A percentile compares a stretch with the other conserved stretches of the same genome.
phyloP scores from a whole-genome alignment of 306 rosid genomes.

The Gillenia trifoliata region DNA sequence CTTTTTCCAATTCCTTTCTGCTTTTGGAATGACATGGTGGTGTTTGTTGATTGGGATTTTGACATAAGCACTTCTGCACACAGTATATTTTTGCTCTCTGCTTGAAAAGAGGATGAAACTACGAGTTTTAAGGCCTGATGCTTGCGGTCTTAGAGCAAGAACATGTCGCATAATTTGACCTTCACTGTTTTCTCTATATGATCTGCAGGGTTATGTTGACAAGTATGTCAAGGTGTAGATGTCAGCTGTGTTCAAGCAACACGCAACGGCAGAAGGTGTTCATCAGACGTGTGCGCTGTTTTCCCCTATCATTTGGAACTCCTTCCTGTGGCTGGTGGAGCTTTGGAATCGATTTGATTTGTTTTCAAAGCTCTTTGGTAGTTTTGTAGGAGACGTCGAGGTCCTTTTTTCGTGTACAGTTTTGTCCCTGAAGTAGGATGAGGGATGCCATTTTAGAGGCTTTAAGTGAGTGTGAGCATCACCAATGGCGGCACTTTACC shows the following conservation, averaged over 20 bases:
- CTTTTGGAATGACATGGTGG: neutral
- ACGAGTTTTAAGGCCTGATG: neutral
- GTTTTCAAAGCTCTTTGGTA: no score
- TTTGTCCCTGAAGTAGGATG: no score
- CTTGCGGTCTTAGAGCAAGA: neutral
- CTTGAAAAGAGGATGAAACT: neutral
- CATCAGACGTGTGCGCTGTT: no score
- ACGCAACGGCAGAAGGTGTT: neutral
- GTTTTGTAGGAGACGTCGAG: no score
- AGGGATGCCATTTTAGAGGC: no score
- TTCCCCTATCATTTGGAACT: no score
- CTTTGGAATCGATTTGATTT: no score
- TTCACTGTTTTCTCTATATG: neutral
- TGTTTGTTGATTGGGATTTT: slow-evolving; percentile 1
- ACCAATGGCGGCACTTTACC: no score
- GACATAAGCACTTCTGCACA: neutral
- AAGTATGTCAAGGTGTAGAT: slow-evolving; percentile 62
- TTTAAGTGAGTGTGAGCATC: no score
- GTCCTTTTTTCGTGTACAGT: no score
- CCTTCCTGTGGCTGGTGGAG: no score
- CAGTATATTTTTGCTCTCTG: neutral
- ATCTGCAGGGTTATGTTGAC: slow-evolving; percentile 79
- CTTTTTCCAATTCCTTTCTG: slow-evolving; percentile 15
- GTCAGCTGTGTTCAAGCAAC: neutral
- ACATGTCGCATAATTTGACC: neutral